Percentiles rank a stretch among this genome's conserved stretches.
These are phyloP conservation scores for Marchantia paleacea DNA, from an alignment of 225 moss, liverwort and hornwort species.

Conservation along the genomic window DNA sequence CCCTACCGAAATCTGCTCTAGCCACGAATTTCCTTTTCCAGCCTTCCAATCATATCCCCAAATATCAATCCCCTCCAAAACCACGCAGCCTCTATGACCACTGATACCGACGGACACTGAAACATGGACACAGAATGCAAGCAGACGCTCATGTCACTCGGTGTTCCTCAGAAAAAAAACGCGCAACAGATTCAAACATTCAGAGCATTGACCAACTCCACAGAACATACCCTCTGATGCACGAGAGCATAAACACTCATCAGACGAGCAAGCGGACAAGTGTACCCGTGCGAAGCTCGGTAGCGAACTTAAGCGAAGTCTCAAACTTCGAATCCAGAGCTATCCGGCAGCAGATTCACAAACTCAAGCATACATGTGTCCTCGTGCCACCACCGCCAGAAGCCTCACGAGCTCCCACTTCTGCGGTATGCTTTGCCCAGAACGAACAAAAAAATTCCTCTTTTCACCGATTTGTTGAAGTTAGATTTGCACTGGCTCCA, in stretches of 20 bases:
- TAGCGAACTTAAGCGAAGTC: not conserved
- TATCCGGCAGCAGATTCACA: not conserved
- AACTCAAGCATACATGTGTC: not conserved
- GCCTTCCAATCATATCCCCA: slow-evolving; percentile 2
- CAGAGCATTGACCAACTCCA: not conserved
- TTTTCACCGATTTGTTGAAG: not conserved
- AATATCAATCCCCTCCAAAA: not conserved
- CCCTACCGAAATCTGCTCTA: not conserved
- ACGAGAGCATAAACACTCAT: not conserved
- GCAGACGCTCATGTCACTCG: not conserved
- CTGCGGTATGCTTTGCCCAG: not conserved
- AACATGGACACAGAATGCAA: not conserved
- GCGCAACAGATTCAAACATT: not conserved
- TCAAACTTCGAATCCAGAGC: not conserved
- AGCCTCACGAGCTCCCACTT: not conserved
- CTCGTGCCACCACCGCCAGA: not conserved
- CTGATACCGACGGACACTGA: not conserved
- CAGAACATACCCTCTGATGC: not conserved
- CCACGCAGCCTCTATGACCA: not conserved
- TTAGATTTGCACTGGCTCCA: not conserved
- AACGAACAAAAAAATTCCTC: not conserved
- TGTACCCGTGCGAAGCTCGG: not conserved
- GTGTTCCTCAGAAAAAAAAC: not conserved
- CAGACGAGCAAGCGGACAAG: not conserved
- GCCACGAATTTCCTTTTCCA: not conserved